Conservation (phyloP, 108 stramenopile species). For the Nannochloropsis gaditana region DNA sequence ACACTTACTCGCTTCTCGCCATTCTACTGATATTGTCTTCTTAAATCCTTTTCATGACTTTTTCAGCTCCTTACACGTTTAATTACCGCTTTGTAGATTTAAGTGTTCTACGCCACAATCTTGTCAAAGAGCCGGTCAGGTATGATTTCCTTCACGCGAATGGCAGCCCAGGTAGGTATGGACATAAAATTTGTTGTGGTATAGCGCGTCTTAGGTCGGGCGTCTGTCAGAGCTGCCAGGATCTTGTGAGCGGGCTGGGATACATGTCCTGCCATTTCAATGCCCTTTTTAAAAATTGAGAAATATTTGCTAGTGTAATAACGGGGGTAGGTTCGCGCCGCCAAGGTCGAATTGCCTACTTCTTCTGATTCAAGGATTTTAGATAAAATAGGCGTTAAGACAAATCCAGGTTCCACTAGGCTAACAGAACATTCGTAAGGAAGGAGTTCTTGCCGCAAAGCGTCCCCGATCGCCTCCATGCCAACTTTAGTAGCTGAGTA, state of each 20-base stretch:
- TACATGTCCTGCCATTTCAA: not conserved
- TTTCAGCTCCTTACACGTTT: not conserved
- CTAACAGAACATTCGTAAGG: not conserved
- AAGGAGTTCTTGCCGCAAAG: not conserved
- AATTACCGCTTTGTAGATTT: not conserved
- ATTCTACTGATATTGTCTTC: no score
- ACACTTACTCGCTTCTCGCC: no score
- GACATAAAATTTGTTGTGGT: not conserved
- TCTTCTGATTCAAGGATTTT: constrained; percentile 1
- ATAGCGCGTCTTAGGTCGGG: not conserved
- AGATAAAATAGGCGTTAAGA: not conserved
- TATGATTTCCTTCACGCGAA: not conserved
- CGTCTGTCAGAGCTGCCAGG: constrained; percentile 13
- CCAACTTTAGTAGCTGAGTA: not conserved
- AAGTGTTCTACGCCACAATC: not conserved
- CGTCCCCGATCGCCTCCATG: constrained; percentile 2
- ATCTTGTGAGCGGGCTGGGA: not conserved
- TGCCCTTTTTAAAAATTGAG: not conserved
- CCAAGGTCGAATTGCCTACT: not conserved
- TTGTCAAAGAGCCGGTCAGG: not conserved
- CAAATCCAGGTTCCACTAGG: constrained; percentile 1
- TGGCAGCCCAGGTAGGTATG: not conserved
- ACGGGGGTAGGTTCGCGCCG: not conserved
- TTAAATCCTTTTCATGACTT: not conserved
- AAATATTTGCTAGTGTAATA: constrained; percentile 18